Evolutionary conservation across 1,139 yeast genomes (phyloP).

Genomic region (Pichia sp.): DNA sequence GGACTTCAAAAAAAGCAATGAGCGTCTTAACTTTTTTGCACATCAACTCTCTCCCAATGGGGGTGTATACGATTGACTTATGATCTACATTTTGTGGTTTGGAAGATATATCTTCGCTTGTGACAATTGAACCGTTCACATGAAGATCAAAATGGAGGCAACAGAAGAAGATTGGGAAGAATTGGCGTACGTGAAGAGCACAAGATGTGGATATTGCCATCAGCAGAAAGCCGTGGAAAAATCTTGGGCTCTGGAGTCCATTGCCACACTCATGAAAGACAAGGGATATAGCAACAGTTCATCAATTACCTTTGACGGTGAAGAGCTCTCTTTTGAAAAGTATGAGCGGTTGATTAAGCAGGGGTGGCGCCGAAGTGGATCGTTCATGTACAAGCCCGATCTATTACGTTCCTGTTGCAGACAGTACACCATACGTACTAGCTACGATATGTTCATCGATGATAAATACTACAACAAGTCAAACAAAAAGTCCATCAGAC

Average conservation of each 20-base stretch:
- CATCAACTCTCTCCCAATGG: too few species aligned
- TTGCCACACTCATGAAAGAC: conserved; percentile 17
- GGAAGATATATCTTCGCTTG: too few species aligned
- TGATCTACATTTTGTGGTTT: too few species aligned
- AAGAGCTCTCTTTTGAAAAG: conserved; percentile 44
- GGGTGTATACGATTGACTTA: too few species aligned
- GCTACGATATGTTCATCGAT: conserved; percentile 34
- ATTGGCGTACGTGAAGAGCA: conserved; percentile 31
- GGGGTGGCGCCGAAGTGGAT: conserved; percentile 80
- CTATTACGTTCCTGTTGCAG: conserved; percentile 72
- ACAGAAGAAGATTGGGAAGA: conserved; percentile 3
- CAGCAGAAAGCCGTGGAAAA: conserved; percentile 39
- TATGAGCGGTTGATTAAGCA: conserved; percentile 65
- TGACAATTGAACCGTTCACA: background rate
- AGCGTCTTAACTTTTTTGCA: too few species aligned
- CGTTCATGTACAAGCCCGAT: conserved; percentile 70
- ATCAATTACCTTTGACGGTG: conserved; percentile 49
- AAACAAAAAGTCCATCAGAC: conserved; percentile 60
- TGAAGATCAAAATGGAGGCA: background rate
- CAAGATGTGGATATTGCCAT: conserved; percentile 63
- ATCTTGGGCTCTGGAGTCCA: conserved; percentile 38
- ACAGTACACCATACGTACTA: conserved; percentile 74
- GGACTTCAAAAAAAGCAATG: too few species aligned
- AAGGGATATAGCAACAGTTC: conserved; percentile 31
- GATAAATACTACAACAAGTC: conserved; percentile 50